Evolutionary conservation across 2,329 filamentous ascomycete genomes (phyloP).

Genomic region (Rutstroemia sp.): DNA sequence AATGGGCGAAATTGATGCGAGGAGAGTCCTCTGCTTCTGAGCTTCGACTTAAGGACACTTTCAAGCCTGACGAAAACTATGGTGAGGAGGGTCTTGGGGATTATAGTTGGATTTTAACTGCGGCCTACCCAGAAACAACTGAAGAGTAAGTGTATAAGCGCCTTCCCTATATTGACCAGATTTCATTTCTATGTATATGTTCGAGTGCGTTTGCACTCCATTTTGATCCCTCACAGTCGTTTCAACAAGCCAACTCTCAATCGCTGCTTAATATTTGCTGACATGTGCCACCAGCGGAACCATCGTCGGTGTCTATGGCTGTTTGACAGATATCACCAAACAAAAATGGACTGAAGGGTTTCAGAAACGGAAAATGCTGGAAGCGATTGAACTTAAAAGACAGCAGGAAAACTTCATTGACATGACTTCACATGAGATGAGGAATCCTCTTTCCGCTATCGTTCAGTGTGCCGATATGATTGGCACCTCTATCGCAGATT

Average conservation of each 20-base stretch:
- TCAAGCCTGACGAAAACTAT: slow-evolving; percentile 45
- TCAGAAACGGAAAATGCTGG: slow-evolving; percentile 37
- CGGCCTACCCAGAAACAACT: slow-evolving; percentile 65
- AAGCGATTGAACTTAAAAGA: slow-evolving; percentile 51
- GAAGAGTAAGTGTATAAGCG: slow-evolving; percentile 19
- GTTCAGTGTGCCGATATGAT: slow-evolving; percentile 66
- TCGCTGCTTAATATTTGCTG: neutral
- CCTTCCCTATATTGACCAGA: slow-evolving; percentile 22
- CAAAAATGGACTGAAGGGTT: slow-evolving; percentile 62
- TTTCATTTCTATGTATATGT: neutral
- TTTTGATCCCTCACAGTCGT: too few species aligned
- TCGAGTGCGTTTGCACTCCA: neutral
- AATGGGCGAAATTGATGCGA: slow-evolving; percentile 19
- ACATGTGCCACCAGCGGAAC: slow-evolving; percentile 34
- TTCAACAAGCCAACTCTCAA: too few species aligned
- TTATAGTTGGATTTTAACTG: slow-evolving; percentile 72
- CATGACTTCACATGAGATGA: slow-evolving; percentile 64
- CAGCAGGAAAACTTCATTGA: slow-evolving; percentile 80
- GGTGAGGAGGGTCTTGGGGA: slow-evolving; percentile 46
- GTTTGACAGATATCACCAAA: slow-evolving; percentile 77
- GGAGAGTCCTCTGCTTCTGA: slow-evolving; percentile 19
- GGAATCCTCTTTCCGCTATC: slow-evolving; percentile 67
- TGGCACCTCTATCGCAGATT: slow-evolving; percentile 30
- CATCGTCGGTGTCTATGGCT: slow-evolving; percentile 70
- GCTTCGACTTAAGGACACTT: slow-evolving; percentile 29